Percentiles rank a stretch among this genome's conserved stretches.
Conservation (phyloP, 2,329 filamentous ascomycete genomes). For the Aspergillus brasiliensis region DNA sequence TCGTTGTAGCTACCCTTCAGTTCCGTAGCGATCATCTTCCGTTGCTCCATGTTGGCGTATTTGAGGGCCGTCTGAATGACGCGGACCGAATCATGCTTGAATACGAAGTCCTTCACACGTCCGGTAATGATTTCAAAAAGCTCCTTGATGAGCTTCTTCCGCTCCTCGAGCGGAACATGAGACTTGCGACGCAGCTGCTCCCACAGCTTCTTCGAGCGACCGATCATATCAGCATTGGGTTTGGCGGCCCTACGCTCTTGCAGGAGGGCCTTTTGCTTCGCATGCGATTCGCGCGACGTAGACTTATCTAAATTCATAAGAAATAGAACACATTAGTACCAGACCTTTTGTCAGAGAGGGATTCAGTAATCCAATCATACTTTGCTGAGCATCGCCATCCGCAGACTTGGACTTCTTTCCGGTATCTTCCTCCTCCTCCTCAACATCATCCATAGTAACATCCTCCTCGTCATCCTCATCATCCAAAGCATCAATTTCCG, state of each 20-base stretch:
- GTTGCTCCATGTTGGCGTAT: conserved; percentile 83
- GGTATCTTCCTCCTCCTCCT: conserved; percentile 24
- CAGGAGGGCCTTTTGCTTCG: conserved; percentile 85
- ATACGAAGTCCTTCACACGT: conserved; percentile 89
- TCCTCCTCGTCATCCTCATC: conserved; percentile 56
- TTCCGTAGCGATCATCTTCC: conserved; percentile 82
- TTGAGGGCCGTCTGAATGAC: conserved; percentile 97
- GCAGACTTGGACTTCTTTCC: conserved; percentile 16
- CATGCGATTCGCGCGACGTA: conserved; percentile 79
- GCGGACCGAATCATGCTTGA: conserved; percentile 97
- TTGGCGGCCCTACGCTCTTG: conserved; percentile 90
- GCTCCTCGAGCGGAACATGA: conserved; percentile 85
- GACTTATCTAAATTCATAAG: conserved; percentile 59
- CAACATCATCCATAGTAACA: conserved; percentile 46
- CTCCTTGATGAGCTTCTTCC: conserved; percentile 82
- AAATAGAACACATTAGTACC: conserved; percentile 15
- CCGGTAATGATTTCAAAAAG: conserved; percentile 90
- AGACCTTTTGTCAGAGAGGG: conserved; percentile 19
- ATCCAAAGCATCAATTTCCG: conserved; percentile 46
- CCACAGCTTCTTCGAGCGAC: conserved; percentile 94
- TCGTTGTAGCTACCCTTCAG: conserved; percentile 81
- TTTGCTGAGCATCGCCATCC: conserved; percentile 24
- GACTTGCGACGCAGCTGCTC: conserved; percentile 90
- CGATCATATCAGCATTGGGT: conserved; percentile 86
- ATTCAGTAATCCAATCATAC: conserved; percentile 23